Conservation (phyloP, 2,329 filamentous ascomycete species). For the Fusarium citri region DNA sequence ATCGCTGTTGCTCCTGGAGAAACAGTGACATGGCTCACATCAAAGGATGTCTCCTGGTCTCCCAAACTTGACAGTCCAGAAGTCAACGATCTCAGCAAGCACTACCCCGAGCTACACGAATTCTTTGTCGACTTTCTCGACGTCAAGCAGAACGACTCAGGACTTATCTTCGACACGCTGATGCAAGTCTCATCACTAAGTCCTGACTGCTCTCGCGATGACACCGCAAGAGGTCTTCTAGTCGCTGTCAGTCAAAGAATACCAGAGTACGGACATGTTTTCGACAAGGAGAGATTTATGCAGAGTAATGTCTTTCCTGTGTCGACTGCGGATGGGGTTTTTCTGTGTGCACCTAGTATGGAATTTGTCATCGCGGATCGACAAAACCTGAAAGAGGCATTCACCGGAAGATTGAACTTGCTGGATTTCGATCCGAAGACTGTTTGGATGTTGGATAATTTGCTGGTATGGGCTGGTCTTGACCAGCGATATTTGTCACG, state of each 20-base stretch:
- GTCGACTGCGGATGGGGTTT: slow-evolving; percentile 15
- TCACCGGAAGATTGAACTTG: slow-evolving; percentile 30
- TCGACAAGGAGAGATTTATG: slow-evolving; percentile 32
- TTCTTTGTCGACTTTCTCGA: slow-evolving; percentile 40
- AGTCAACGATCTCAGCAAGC: slow-evolving; percentile 35
- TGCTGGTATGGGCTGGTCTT: slow-evolving; percentile 38
- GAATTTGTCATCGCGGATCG: slow-evolving; percentile 41
- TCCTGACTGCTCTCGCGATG: slow-evolving; percentile 25
- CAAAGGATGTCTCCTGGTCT: slow-evolving; percentile 35
- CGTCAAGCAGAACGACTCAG: slow-evolving; percentile 32
- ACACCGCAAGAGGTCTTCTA: slow-evolving; percentile 31
- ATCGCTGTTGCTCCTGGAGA: slow-evolving; percentile 33
- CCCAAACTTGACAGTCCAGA: slow-evolving; percentile 35
- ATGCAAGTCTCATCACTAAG: slow-evolving; percentile 30
- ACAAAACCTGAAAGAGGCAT: slow-evolving; percentile 32
- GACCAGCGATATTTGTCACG: slow-evolving; percentile 37
- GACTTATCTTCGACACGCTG: slow-evolving; percentile 34
- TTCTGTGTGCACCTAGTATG: slow-evolving; percentile 35
- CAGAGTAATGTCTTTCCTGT: slow-evolving; percentile 36
- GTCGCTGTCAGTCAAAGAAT: slow-evolving; percentile 32
- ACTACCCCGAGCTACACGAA: slow-evolving; percentile 36
- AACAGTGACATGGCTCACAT: slow-evolving; percentile 30
- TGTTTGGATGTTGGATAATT: slow-evolving; percentile 37
- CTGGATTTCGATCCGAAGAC: slow-evolving; percentile 36
- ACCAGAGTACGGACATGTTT: slow-evolving; percentile 31